phyloP scores from a whole-genome alignment of 1,139 yeast species.

The Candida dubliniensis region DNA sequence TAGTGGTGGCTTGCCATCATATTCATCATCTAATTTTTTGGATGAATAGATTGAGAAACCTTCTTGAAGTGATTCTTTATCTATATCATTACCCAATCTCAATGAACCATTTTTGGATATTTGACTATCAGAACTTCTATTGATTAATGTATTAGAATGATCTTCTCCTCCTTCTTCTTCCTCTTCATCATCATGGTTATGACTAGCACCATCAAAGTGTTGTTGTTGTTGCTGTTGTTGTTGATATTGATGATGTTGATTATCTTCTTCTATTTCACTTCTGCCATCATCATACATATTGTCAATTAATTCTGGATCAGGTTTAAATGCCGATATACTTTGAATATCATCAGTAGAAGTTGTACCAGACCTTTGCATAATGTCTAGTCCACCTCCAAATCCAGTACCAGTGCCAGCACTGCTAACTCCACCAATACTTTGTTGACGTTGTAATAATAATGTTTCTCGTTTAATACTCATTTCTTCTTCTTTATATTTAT shows the following conservation, averaged over 20 bases:
- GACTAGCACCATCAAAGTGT: no score
- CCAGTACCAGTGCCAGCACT: not conserved
- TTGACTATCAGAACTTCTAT: constrained; percentile 1
- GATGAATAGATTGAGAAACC: constrained; percentile 13
- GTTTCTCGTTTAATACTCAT: constrained; percentile 7
- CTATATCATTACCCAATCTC: not conserved
- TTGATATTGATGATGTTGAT: not conserved
- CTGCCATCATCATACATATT: constrained; percentile 1
- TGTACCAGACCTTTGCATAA: not conserved
- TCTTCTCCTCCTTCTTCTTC: not conserved
- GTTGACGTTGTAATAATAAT: constrained; percentile 5
- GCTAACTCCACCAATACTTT: not conserved
- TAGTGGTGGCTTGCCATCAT: not conserved
- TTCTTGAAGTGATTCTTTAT: not conserved
- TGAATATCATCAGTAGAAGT: not conserved
- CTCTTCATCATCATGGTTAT: not conserved
- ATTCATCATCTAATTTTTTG: constrained; percentile 1
- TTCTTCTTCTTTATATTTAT: constrained; percentile 13
- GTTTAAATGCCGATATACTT: constrained; percentile 9
- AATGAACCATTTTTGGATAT: not conserved
- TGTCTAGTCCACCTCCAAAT: no score
- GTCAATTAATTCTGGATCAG: constrained; percentile 12
- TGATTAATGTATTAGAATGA: constrained; percentile 4
- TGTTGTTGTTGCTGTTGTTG: no score
- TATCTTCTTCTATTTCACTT: not conserved